Evolutionary conservation across 2,329 filamentous ascomycete genomes (phyloP), one percentile per base, ranked within the genome.

Genomic region (Paecilomyces variotii): DNA sequence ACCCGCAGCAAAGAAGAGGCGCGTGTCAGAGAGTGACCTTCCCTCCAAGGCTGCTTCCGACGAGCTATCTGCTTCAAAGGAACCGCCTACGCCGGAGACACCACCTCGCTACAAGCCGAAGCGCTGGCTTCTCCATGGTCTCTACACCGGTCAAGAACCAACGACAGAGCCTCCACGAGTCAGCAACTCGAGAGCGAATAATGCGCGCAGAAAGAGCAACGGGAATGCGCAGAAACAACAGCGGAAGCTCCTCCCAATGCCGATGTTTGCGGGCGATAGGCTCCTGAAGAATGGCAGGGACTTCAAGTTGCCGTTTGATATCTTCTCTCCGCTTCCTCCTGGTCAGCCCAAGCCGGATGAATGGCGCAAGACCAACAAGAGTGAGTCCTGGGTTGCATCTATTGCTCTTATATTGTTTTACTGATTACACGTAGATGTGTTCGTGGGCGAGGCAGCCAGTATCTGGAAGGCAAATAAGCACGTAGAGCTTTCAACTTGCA

Each of bases 321-420:
- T 96, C 54, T 97, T 93, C 79, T 89, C 91, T 57, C 93, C 93
- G 2, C 82, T 96, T 24, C 88, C 90, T 2, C 85, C 87, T 1
- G 91, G 89, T 55, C 90, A 96, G 70, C 90, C 91, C 26, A 96
- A 96, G 74, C 92, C 93, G 0, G 87, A 95, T 64, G 91, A 96
- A 67, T 99, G 92, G 89, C 87, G 87, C 65, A 93, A 93, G 72
- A 87, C 94, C 65, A 92, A 91, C 63, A 94, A 89, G 75, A 97
- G 90, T 95, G 79, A 79, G 87, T 75, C 51, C 24, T 51, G 24
- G n/a, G 28, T 14, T 27, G 53, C 25, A 24, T 2, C 9, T 9
- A 24, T 32, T 59, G 65, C 52, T 54, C n/a, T 9, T 45, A 45
- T 24, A 45, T 24, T 45, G 1, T 2, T 45, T 45, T 45, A 45